Percentiles rank a stretch among this genome's conserved stretches.
Evolutionary conservation across 768 basidiomycete genomes (phyloP).

Genomic region (Hirschioporus abietinus): DNA sequence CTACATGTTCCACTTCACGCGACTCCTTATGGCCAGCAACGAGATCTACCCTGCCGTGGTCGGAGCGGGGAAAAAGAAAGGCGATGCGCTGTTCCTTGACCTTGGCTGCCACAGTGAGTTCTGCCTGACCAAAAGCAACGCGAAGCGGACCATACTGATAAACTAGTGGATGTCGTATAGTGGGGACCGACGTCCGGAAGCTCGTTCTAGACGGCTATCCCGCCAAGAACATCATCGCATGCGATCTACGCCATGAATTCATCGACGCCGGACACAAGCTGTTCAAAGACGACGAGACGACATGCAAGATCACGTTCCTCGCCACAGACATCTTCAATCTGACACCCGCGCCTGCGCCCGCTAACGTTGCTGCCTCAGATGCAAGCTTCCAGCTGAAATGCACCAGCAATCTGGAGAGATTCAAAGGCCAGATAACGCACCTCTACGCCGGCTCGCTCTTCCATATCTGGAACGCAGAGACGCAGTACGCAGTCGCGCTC

Average conservation of each 20-base stretch:
- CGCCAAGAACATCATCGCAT: conserved; percentile 22
- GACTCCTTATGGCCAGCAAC: conserved; percentile 24
- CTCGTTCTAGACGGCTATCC: conserved; percentile 27
- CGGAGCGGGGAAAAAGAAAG: conserved; percentile 15
- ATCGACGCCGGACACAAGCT: conserved; percentile 26
- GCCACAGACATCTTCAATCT: conserved; percentile 25
- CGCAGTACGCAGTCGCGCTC: conserved; percentile 26
- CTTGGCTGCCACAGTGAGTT: conserved; percentile 29
- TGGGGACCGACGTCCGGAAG: conserved; percentile 30
- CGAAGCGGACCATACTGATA: no score
- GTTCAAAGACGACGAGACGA: conserved; percentile 17
- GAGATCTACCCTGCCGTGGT: conserved; percentile 22
- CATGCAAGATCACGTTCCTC: conserved; percentile 25
- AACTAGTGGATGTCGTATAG: no score
- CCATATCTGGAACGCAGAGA: conserved; percentile 29
- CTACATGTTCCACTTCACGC: conserved; percentile 26
- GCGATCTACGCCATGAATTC: conserved; percentile 26
- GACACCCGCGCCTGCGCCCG: not conserved
- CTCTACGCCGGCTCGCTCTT: conserved; percentile 30
- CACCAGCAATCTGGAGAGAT: conserved; percentile 18
- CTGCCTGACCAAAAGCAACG: no score
- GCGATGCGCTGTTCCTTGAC: conserved; percentile 23
- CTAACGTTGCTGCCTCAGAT: not conserved
- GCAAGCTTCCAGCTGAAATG: not conserved
- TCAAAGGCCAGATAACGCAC: conserved; percentile 22